Base-by-base conservation (phyloP, 306 rosid genomes). In the Hylodesmum podocarpum region DNA sequence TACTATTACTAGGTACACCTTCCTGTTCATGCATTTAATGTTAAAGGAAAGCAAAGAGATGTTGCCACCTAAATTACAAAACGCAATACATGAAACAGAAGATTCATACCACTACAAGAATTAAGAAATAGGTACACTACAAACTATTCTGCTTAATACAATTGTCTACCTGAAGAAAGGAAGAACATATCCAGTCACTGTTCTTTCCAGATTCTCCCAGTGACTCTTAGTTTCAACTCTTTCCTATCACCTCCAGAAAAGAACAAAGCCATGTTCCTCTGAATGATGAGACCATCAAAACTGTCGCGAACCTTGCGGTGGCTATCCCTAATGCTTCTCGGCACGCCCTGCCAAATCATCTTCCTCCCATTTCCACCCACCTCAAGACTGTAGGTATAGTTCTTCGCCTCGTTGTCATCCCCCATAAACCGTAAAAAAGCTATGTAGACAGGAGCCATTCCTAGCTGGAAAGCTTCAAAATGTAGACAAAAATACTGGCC, bases 321-420 rank as follows among this genome's bases (percentile, higher is more conserved):
- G 78, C 89, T 86, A 77, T 93, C 96, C 81, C 98, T 78, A 39
- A 93, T 86, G 85, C 94, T 93, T 65, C 98, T 84, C 0, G 98
- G 98, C 59, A 89, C 93, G 2, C 98, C 98, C 54, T 93, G 94
- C 98, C 98, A 90, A n/a, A 86, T 78, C 96, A 89, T 84, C 86
- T 93, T 93, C 86, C 98, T 87, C 62, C 96, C 98, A 33, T 93
- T 89, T 61, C 96, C 98, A 53, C 98, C 98, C 55, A 93, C 94
- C 86, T 93, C 98, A 0, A 93, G 94, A 82, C 94, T 93, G 76
- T 93, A 93, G 84, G 87, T 90, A 70, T 89, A 93, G 78, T 89
- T 93, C 83, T 90, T 90, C 6, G 96, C 98, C 81, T 93, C 93
- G 0, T 82, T 86, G 70, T 93, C 98, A 18, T 93, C 96, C 0